phyloP scores from a whole-genome alignment of 176 grass and related monocot species.

The Calamus simplicifolius region DNA sequence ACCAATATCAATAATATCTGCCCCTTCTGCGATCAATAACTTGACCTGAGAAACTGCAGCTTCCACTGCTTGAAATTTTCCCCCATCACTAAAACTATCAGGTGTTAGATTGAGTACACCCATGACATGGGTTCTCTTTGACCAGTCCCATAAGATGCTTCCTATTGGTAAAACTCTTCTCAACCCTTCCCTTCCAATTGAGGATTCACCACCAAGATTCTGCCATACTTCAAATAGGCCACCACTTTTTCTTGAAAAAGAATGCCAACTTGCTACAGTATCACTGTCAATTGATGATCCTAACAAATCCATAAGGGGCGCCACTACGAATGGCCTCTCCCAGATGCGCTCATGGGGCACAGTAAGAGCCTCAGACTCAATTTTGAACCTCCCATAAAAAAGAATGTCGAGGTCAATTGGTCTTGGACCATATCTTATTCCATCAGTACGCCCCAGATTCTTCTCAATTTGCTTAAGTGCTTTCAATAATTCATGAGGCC shows the following conservation, averaged over 20 bases:
- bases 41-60: constrained; percentile 49
- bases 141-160: constrained; percentile 48
- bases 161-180: constrained; percentile 60
- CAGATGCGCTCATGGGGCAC: constrained; percentile 80
- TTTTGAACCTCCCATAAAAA: constrained; percentile 45
- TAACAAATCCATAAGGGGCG: constrained; percentile 78
- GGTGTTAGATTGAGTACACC: constrained; percentile 84
- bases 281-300: constrained; percentile 37
- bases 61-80: constrained; percentile 56
- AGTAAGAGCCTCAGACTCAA: constrained; percentile 40
- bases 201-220: constrained; percentile 69
- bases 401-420: constrained; percentile 89
- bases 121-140: constrained; percentile 65
- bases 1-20: constrained; percentile 88
- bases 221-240: constrained; percentile 69
- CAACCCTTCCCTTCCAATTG: constrained; percentile 58
- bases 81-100: constrained; percentile 89
- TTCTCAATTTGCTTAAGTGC: constrained; percentile 75
- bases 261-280: constrained; percentile 58
- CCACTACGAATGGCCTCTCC: constrained; percentile 84
- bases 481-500: constrained; percentile 56
- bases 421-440: constrained; percentile 75
- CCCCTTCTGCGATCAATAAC: constrained; percentile 65
- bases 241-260: constrained; percentile 35
- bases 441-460: constrained; percentile 44